phyloP scores from a whole-genome alignment of 1,284 basidiomycete species.

The Cerrena zonata region DNA sequence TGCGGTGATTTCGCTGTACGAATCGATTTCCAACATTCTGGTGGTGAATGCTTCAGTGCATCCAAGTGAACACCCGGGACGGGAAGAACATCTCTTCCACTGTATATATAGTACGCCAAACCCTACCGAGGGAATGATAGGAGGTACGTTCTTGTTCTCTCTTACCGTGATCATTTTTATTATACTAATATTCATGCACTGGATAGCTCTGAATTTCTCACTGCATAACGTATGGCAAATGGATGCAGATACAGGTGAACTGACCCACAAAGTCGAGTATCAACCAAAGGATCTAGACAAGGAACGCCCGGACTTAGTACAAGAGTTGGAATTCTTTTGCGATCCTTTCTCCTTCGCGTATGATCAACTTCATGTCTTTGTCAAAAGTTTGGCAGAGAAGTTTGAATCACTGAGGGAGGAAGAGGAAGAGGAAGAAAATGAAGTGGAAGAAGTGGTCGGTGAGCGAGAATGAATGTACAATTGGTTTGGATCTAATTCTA shows the following conservation, averaged over 20 bases:
- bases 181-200: background rate
- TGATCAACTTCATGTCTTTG: slow-evolving; percentile 59
- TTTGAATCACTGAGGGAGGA: slow-evolving; percentile 25
- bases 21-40: slow-evolving; percentile 30
- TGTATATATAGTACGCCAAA: slow-evolving; percentile 4
- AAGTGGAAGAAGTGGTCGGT: slow-evolving; percentile 28
- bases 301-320: slow-evolving; percentile 47
- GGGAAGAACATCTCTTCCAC: slow-evolving; percentile 3
- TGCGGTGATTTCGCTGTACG: slow-evolving; percentile 29
- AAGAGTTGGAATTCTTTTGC: slow-evolving; percentile 54
- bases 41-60: slow-evolving; percentile 23
- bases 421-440: slow-evolving; percentile 23
- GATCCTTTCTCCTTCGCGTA: slow-evolving; percentile 61
- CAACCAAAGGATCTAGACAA: slow-evolving; percentile 59
- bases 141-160: no score
- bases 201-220: slow-evolving; percentile 53
- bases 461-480: slow-evolving; percentile 12
- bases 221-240: slow-evolving; percentile 37
- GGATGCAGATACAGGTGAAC: slow-evolving; percentile 32
- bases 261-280: slow-evolving; percentile 52
- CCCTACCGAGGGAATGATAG: background rate
- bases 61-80: slow-evolving; percentile 6
- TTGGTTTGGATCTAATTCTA: slow-evolving; percentile 1
- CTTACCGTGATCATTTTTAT: background rate
- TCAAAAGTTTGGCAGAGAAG: slow-evolving; percentile 49